These are phyloP conservation scores for Starmera amethionina DNA, from an alignment of 805 yeast genomes.

Conservation along the genomic window DNA sequence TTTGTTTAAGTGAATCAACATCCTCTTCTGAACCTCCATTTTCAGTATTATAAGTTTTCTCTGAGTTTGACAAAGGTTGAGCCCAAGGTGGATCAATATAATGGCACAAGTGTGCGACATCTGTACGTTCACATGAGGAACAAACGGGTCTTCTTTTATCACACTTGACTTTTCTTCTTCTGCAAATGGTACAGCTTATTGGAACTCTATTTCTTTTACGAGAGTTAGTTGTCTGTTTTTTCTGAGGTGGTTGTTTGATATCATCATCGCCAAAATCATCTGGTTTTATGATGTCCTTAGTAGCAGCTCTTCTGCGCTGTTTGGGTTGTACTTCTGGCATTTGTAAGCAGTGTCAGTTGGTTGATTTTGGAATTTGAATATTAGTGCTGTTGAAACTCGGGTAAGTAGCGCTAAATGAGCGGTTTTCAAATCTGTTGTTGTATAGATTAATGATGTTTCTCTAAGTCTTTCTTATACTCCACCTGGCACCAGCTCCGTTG, in stretches of 20 bases:
- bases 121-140: slow-evolving; percentile 45
- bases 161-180: slow-evolving; percentile 41
- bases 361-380: too few relatives aligned
- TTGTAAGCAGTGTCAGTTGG: too few relatives aligned
- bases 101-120: slow-evolving; percentile 47
- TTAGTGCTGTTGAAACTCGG: too few relatives aligned
- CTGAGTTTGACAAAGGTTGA: slow-evolving; percentile 32
- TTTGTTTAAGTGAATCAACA: slow-evolving; percentile 42
- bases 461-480: too few relatives aligned
- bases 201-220: slow-evolving; percentile 39
- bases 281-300: slow-evolving; percentile 2
- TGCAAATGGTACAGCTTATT: slow-evolving; percentile 36
- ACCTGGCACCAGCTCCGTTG: too few relatives aligned
- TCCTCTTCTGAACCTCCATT: slow-evolving; percentile 31
- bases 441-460: too few relatives aligned
- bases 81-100: slow-evolving; percentile 57
- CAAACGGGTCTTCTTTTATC: slow-evolving; percentile 46
- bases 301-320: not conserved
- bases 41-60: slow-evolving; percentile 30
- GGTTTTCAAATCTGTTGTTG: too few relatives aligned
- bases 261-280: slow-evolving; percentile 2
- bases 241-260: not conserved
- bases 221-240: not conserved
- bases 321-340: too few relatives aligned
- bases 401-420: too few relatives aligned